phyloP scores from a whole-genome alignment of 2,329 filamentous ascomycete species.

The Apiospora rasikravindrae region DNA sequence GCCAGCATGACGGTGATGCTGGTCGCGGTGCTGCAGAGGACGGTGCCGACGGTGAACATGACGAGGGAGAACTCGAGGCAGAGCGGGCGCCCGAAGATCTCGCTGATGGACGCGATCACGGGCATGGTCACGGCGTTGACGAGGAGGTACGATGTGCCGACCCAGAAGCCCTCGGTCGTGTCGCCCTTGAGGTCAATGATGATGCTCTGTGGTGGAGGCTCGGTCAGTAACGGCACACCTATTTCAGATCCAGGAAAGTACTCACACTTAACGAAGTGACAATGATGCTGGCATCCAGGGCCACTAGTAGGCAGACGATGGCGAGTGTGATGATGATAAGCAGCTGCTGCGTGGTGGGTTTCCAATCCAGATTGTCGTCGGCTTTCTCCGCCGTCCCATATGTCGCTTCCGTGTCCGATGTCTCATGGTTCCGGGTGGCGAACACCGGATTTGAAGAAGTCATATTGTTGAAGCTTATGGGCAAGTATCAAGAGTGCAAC shows the following conservation, averaged over 20 bases:
- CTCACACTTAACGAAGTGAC: conserved; percentile 23
- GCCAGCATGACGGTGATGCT: conserved; percentile 41
- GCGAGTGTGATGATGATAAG: conserved; percentile 23
- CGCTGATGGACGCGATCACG: conserved; percentile 39
- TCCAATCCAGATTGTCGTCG: conserved; percentile 42
- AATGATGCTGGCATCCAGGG: conserved; percentile 22
- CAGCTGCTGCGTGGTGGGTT: conserved; percentile 20
- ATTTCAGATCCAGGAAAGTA: background rate
- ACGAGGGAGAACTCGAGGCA: conserved; percentile 40
- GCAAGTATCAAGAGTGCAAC: background rate
- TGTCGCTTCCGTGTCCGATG: conserved; percentile 42
- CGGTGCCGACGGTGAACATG: conserved; percentile 50
- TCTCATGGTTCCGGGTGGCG: conserved; percentile 16
- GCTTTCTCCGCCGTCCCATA: conserved; percentile 40
- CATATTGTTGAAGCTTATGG: background rate
- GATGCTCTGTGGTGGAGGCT: conserved; percentile 26
- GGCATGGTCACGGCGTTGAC: conserved; percentile 38
- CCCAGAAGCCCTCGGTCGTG: conserved; percentile 36
- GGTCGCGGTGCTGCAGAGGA: conserved; percentile 43
- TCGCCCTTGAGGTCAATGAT: conserved; percentile 29
- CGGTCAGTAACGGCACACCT: background rate
- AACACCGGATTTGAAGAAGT: background rate
- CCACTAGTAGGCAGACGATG: conserved; percentile 20
- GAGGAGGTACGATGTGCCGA: conserved; percentile 37
- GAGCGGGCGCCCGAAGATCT: conserved; percentile 42